Evolutionary conservation across 202 grass and related monocot species (phyloP).

Genomic region (Musa balbisiana): DNA sequence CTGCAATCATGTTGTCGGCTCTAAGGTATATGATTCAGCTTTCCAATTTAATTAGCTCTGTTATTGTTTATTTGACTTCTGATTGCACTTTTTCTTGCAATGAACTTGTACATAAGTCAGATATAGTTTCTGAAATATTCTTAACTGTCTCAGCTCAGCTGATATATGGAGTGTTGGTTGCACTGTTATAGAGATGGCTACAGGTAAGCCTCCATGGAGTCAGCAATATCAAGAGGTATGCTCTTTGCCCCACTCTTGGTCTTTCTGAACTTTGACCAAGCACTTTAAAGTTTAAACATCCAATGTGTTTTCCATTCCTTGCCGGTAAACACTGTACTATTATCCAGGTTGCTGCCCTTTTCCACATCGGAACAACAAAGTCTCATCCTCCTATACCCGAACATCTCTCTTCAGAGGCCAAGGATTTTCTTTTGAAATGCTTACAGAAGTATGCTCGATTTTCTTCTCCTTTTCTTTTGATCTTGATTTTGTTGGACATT

Average conservation of each 20-base stretch:
- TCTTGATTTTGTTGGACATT: slow-evolving; percentile 4
- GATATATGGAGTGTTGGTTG: slow-evolving; percentile 99
- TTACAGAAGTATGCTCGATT: slow-evolving; percentile 74
- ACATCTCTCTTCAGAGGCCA: slow-evolving; percentile 77
- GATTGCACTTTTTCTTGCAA: not conserved
- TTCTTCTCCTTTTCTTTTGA: slow-evolving; percentile 17
- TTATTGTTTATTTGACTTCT: not conserved
- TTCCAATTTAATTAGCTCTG: not conserved
- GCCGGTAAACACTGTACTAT: not conserved
- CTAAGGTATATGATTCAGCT: not conserved
- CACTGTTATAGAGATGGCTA: slow-evolving; percentile 99
- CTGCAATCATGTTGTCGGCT: not conserved
- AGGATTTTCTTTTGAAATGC: slow-evolving; percentile 97
- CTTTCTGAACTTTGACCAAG: not conserved
- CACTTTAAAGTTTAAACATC: too few relatives aligned
- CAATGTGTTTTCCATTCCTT: not conserved
- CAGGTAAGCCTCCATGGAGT: slow-evolving; percentile 95
- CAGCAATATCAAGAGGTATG: slow-evolving; percentile 93
- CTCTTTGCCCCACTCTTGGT: not conserved
- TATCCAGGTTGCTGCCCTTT: slow-evolving; percentile 86
- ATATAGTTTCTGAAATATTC: slow-evolving; percentile 25
- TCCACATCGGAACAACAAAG: slow-evolving; percentile 95
- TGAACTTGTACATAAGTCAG: slow-evolving; percentile 1
- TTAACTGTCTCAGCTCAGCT: slow-evolving; percentile 62
- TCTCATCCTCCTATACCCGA: slow-evolving; percentile 98